phyloP scores from a whole-genome alignment of 2,329 filamentous ascomycete species.

The Calonectria montana region DNA sequence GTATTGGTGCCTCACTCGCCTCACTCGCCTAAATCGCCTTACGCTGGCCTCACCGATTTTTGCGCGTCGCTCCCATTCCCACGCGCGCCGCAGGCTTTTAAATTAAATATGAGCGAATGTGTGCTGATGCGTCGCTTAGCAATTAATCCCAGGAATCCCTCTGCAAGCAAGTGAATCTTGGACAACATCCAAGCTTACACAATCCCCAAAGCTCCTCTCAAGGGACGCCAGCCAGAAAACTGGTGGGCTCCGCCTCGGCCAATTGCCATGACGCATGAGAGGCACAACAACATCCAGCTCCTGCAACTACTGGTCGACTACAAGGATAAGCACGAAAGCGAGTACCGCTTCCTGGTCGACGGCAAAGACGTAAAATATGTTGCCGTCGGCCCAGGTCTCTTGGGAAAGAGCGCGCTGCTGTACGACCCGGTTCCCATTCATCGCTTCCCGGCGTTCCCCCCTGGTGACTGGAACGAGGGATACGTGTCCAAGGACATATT shows the following conservation, averaged over 20 bases:
- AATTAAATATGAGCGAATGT: not conserved
- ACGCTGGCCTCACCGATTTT: conserved; percentile 8
- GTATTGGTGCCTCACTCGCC: not conserved
- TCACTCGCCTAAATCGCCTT: conserved; percentile 5
- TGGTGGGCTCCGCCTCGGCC: not conserved
- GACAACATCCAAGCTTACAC: not conserved
- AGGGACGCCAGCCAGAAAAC: not conserved
- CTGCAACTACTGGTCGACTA: conserved; percentile 38
- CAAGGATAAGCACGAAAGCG: conserved; percentile 43
- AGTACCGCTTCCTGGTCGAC: conserved; percentile 52
- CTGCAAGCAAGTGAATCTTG: not conserved
- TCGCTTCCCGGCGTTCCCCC: conserved; percentile 50
- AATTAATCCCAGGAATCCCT: not conserved
- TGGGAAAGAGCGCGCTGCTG: conserved; percentile 45
- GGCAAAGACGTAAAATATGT: conserved; percentile 53
- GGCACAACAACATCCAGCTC: conserved; percentile 33
- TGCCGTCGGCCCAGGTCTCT: conserved; percentile 49
- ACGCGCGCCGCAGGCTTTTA: not conserved
- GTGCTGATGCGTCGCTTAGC: not conserved
- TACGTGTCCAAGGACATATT: conserved; percentile 44
- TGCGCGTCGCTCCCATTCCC: not conserved
- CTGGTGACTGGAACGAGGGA: conserved; percentile 54
- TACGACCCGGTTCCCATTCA: conserved; percentile 47
- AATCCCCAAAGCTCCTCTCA: not conserved
- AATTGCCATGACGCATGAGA: conserved; percentile 3